Base-by-base conservation (phyloP, 2,329 filamentous ascomycete species). In the Fusarium algeriense region DNA sequence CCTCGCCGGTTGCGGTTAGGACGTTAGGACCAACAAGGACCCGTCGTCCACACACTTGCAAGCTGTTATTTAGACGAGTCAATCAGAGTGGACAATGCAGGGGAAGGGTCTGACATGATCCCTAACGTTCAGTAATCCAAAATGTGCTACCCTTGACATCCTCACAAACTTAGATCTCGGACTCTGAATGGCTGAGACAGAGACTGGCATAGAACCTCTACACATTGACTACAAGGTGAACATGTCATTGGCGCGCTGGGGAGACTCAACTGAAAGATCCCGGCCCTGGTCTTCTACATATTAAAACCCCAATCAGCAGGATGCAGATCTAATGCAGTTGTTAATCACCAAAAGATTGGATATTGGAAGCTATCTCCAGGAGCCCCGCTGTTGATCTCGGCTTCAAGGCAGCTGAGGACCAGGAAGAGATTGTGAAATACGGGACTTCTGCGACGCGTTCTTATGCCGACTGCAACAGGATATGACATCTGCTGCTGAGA, bases 1-100 rank as follows among this genome's bases (percentile, higher is more conserved):
- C 38, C 38, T 66, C 53, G 57, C 60, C 69, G 65, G 53, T 73
- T 70, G 28, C 32, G 57, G 69, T 73, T 70, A 72, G 69, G 28
- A 44, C 41, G 11, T 15, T 28, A 49, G 37, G 34, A 53, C 37
- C 44, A 71, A 56, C 64, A 32, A 57, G 62, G 44, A 28, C 20
- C 44, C 30, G 34, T 15, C 40, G n/a, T 41, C 13, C 49, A 44
- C 20, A 65, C 43, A 44, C 48, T 23, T 53, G 52, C 38, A 64
- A 64, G 43, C 41, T 52, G 41, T 37, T 9, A 30, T 23, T 35
- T 44, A 60, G 40, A 69, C 48, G 58, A 59, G 48, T 54, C 64
- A 61, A 67, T 61, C 55, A 67, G 48, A 67, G 40, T 48, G 37
- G 32, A 23, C n/a, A 26, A 50, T 34, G 35, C 53, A 44, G 45